These are phyloP conservation scores for Drechslera avenae DNA, from an alignment of 2,329 filamentous ascomycete species.

Conservation along the genomic window DNA sequence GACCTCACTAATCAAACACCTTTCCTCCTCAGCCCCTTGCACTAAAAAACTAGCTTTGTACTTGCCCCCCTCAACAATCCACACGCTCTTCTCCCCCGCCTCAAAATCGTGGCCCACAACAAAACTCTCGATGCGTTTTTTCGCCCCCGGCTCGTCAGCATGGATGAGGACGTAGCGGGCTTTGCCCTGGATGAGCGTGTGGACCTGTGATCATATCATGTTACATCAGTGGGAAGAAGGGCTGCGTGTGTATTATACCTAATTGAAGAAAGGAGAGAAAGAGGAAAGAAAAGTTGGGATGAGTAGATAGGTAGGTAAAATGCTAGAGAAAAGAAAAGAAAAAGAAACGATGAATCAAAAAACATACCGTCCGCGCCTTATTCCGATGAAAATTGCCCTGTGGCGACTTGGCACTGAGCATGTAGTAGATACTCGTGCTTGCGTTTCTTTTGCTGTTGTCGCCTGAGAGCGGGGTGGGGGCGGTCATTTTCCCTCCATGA, in stretches of 20 bases:
- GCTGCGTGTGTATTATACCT: too few species aligned
- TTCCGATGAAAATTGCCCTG: slow-evolving; percentile 69
- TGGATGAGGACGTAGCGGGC: slow-evolving; percentile 70
- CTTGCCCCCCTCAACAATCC: slow-evolving; percentile 71
- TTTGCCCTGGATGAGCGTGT: slow-evolving; percentile 67
- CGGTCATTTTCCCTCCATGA: slow-evolving; percentile 34
- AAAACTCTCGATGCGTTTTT: slow-evolving; percentile 66
- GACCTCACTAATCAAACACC: slow-evolving; percentile 68
- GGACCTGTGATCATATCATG: slow-evolving; percentile 47
- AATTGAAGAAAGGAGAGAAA: too few species aligned
- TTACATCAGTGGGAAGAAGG: too few species aligned
- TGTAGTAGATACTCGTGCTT: slow-evolving; percentile 68
- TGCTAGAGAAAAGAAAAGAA: not conserved
- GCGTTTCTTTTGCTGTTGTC: slow-evolving; percentile 56
- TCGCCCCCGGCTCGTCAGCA: slow-evolving; percentile 56
- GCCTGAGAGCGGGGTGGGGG: slow-evolving; percentile 45
- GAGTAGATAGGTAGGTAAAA: too few species aligned
- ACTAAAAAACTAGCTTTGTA: slow-evolving; percentile 68
- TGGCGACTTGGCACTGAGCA: slow-evolving; percentile 62
- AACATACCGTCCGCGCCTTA: slow-evolving; percentile 57
- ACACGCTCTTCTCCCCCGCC: slow-evolving; percentile 66
- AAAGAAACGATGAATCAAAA: too few species aligned
- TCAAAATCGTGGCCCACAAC: slow-evolving; percentile 64
- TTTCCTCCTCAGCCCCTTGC: slow-evolving; percentile 53
- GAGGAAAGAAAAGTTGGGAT: too few species aligned